A percentile compares a stretch with the other conserved stretches of the same genome.
phyloP scores from a whole-genome alignment of 768 basidiomycete species.

The Podaxis sp. region DNA sequence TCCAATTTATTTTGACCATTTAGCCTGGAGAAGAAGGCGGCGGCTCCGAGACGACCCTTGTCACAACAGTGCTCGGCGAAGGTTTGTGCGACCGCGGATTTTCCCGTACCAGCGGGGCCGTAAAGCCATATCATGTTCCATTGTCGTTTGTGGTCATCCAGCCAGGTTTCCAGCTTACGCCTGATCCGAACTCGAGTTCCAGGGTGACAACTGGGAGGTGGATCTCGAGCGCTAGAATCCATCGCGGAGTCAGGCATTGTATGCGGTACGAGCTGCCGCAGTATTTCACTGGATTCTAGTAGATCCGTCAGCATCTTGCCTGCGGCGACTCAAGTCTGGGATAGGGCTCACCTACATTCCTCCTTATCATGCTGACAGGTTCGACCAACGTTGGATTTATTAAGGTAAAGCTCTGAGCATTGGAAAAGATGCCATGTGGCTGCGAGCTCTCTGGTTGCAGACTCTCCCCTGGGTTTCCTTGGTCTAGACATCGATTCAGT shows the following conservation, averaged over 20 bases:
- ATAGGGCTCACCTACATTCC: too few species aligned
- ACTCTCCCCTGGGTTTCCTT: too few species aligned
- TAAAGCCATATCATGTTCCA: neutral
- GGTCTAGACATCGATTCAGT: too few species aligned
- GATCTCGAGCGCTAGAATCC: neutral
- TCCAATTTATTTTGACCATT: neutral
- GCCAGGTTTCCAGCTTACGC: neutral
- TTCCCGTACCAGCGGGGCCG: neutral
- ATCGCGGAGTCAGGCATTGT: neutral
- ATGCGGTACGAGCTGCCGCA: neutral
- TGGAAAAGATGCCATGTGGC: too few species aligned
- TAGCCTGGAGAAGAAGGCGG: neutral
- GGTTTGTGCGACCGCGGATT: neutral
- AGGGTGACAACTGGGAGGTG: neutral
- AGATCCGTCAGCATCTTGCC: too few species aligned
- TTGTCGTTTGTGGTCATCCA: too few species aligned
- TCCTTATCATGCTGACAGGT: too few species aligned
- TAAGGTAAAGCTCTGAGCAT: too few species aligned
- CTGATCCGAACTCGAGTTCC: neutral
- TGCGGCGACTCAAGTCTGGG: too few species aligned
- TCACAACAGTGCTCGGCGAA: neutral
- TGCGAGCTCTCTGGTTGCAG: too few species aligned
- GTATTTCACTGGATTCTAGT: neutral
- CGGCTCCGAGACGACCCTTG: neutral
- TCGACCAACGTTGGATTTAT: too few species aligned